Percentiles rank a stretch among this genome's conserved stretches.
Conservation (phyloP, 371 early-diverging fungal species). For the Haplosporangium sp. region DNA sequence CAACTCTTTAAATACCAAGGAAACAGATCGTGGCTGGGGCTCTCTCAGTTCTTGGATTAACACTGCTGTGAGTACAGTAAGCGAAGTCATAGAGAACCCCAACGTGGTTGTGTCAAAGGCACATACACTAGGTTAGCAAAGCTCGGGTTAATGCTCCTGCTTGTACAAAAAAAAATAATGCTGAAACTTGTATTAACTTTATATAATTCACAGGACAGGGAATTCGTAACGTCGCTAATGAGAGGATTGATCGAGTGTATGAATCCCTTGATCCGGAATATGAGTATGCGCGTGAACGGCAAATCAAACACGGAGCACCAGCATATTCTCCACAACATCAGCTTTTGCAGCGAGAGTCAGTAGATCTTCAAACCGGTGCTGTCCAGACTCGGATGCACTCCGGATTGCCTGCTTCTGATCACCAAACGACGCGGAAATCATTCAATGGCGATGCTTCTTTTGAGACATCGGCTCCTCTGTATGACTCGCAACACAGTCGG, state of each 20-base stretch:
- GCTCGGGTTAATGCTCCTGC: background rate
- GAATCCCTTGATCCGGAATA: constrained; percentile 51
- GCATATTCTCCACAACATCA: background rate
- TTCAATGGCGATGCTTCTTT: constrained; percentile 16
- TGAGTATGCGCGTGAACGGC: constrained; percentile 45
- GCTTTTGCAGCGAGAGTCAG: background rate
- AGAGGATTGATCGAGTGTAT: constrained; percentile 48
- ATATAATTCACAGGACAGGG: constrained; percentile 30
- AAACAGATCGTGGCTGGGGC: constrained; percentile 32
- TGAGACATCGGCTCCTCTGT: background rate
- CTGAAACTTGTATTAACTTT: background rate
- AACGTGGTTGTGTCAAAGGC: constrained; percentile 52
- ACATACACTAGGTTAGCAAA: constrained; percentile 36
- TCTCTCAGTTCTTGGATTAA: constrained; percentile 51
- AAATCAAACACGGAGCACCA: constrained; percentile 7
- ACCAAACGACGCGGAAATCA: background rate
- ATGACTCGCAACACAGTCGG: background rate
- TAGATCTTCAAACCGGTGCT: background rate
- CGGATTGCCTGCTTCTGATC: background rate
- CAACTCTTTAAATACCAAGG: constrained; percentile 9
- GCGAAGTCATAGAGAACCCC: constrained; percentile 52
- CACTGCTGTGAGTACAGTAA: constrained; percentile 52
- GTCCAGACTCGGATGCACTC: background rate
- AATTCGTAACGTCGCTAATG: constrained; percentile 45
- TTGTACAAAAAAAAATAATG: background rate